Conservation (phyloP, 2,329 filamentous ascomycete genomes). For the Pseudogymnoascus sp. region DNA sequence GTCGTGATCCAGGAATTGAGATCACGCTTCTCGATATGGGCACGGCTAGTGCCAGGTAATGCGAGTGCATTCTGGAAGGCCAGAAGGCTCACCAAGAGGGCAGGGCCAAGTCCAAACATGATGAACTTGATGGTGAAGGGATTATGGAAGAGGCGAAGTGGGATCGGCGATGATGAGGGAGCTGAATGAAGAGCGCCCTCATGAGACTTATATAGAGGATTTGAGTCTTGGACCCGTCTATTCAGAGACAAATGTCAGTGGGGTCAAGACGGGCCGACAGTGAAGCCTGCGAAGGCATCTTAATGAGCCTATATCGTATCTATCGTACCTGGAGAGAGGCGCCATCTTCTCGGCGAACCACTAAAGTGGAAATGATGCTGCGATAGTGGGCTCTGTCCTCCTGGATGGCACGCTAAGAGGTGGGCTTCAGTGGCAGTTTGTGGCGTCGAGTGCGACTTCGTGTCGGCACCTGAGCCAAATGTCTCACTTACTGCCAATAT, state of each 20-base stretch:
- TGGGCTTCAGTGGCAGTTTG: background rate
- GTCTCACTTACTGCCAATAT: background rate
- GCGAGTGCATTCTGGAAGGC: slow-evolving; percentile 48
- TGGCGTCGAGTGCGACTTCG: background rate
- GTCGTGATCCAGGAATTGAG: slow-evolving; percentile 49
- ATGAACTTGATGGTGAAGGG: slow-evolving; percentile 30
- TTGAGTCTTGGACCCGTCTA: slow-evolving; percentile 2
- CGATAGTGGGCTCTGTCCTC: background rate
- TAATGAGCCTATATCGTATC: background rate
- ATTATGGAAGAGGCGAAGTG: slow-evolving; percentile 14
- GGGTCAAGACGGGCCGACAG: slow-evolving; percentile 5
- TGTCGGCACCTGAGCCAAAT: slow-evolving; percentile 9
- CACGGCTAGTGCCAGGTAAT: slow-evolving; percentile 35
- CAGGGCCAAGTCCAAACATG: slow-evolving; percentile 47
- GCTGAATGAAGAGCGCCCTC: slow-evolving; percentile 15
- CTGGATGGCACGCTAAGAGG: background rate
- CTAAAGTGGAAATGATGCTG: background rate
- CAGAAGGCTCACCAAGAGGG: slow-evolving; percentile 45
- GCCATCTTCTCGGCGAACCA: background rate
- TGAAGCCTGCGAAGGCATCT: background rate
- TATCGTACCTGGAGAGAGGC: background rate
- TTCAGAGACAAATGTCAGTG: slow-evolving; percentile 7
- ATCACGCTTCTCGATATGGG: slow-evolving; percentile 39
- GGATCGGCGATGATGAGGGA: slow-evolving; percentile 21
- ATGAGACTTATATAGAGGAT: background rate